Conservation (phyloP, 768 basidiomycete species). For the Trichaptum fuscoviolaceum region DNA sequence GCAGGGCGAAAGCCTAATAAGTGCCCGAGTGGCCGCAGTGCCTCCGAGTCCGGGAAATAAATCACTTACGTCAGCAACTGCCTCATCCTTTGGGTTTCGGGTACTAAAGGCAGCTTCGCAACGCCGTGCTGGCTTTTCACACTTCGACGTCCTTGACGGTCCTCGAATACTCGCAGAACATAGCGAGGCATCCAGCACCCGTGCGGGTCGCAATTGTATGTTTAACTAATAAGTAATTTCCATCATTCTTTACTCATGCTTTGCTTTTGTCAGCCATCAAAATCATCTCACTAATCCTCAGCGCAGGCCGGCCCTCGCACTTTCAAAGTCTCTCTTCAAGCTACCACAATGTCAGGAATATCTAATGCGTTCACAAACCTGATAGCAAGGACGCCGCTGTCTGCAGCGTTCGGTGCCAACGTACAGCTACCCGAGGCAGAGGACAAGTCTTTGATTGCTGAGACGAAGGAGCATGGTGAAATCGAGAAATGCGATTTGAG, state of each 20-base stretch:
- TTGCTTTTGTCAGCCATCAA: not conserved
- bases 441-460: not conserved
- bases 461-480: conserved; percentile 10
- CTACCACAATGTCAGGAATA: not conserved
- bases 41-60: no score
- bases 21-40: no score
- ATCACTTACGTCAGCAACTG: not conserved
- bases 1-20: not conserved
- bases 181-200: not conserved
- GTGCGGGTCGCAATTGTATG: not conserved
- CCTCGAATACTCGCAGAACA: not conserved
- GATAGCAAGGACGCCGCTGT: conserved; percentile 3
- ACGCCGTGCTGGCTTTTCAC: not conserved
- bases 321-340: not conserved
- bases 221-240: not conserved
- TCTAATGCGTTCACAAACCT: not conserved
- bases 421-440: not conserved
- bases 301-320: not conserved
- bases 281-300: not conserved
- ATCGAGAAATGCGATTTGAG: conserved; percentile 67
- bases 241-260: not conserved
- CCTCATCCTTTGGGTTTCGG: no score
- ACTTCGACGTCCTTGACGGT: not conserved
- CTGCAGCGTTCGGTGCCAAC: not conserved
- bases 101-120: not conserved